Evolutionary conservation across 2,329 filamentous ascomycete species (phyloP).

Genomic region (Stromatinia cepivora): DNA sequence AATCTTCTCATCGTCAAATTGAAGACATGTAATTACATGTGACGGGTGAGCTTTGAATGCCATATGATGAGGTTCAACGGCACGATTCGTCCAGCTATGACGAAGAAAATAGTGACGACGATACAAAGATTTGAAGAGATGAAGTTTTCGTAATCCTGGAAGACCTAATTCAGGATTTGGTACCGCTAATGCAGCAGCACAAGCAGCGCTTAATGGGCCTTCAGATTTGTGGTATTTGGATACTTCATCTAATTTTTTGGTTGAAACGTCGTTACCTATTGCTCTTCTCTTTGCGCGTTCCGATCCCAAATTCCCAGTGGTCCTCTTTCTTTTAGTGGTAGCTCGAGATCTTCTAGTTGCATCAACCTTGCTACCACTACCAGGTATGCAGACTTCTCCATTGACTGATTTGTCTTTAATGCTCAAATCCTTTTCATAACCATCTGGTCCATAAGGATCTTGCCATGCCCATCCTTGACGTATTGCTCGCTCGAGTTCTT

Average conservation of each 20-base stretch:
- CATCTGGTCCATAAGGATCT: constrained; percentile 72
- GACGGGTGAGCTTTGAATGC: constrained; percentile 95
- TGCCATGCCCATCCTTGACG: constrained; percentile 97
- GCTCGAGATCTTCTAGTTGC: constrained; percentile 33
- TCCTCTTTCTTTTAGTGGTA: constrained; percentile 41
- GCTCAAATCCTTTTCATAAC: constrained; percentile 80
- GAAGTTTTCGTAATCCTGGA: constrained; percentile 75
- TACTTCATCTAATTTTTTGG: constrained; percentile 33
- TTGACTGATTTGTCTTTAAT: constrained; percentile 51
- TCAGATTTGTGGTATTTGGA: constrained; percentile 54
- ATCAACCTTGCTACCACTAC: constrained; percentile 24
- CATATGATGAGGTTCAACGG: constrained; percentile 82
- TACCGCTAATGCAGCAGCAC: constrained; percentile 77
- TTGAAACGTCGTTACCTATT: constrained; percentile 34
- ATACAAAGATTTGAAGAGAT: constrained; percentile 95
- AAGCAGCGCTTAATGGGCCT: constrained; percentile 83
- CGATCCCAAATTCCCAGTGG: constrained; percentile 27
- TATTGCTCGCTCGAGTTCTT: constrained; percentile 84
- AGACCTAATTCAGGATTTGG: constrained; percentile 80
- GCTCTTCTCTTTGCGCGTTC: constrained; percentile 40
- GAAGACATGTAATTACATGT: constrained; percentile 95
- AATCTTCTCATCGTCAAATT: constrained; percentile 98
- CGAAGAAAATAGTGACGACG: constrained; percentile 89
- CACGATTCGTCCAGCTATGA: constrained; percentile 86
- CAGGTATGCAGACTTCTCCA: constrained; percentile 45